These are phyloP conservation scores for Pleochaeta shiraiana DNA, from an alignment of 2,329 filamentous ascomycete species.

Conservation along the genomic window DNA sequence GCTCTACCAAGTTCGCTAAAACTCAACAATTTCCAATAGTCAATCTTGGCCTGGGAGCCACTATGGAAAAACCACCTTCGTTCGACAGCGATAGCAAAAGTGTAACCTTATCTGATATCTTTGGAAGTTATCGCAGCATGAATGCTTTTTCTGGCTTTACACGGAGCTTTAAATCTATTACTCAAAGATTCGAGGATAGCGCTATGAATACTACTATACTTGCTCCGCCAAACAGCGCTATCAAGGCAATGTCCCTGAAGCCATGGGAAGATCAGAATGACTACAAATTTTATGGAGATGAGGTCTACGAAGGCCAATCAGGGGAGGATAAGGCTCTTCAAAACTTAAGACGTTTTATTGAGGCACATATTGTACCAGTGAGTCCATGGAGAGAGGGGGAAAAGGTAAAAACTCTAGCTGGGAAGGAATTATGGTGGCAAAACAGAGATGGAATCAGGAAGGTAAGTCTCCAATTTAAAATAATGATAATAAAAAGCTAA, in stretches of 20 bases:
- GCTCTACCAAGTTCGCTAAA: too few relatives aligned
- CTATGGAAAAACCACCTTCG: too few relatives aligned
- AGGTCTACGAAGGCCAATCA: constrained; percentile 53
- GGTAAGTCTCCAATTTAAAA: constrained; percentile 24
- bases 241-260: constrained; percentile 60
- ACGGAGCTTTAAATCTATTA: constrained; percentile 49
- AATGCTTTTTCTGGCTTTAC: constrained; percentile 70
- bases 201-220: constrained; percentile 59
- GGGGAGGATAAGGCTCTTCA: constrained; percentile 54
- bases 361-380: constrained; percentile 56
- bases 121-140: constrained; percentile 56
- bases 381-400: constrained; percentile 53
- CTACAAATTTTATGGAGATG: constrained; percentile 40
- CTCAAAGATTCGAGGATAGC: constrained; percentile 43
- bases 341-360: constrained; percentile 64
- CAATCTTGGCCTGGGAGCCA: too few relatives aligned
- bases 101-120: constrained; percentile 65
- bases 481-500: neutral
- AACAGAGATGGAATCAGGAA: constrained; percentile 41
- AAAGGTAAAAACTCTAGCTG: constrained; percentile 45
- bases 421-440: constrained; percentile 65
- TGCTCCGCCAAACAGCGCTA: constrained; percentile 64
- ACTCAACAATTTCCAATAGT: too few relatives aligned
- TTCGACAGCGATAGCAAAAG: too few relatives aligned
- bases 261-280: constrained; percentile 67